These are phyloP conservation scores for Primulina eburnea DNA, from an alignment of 257 asterid species.

Conservation along the genomic window DNA sequence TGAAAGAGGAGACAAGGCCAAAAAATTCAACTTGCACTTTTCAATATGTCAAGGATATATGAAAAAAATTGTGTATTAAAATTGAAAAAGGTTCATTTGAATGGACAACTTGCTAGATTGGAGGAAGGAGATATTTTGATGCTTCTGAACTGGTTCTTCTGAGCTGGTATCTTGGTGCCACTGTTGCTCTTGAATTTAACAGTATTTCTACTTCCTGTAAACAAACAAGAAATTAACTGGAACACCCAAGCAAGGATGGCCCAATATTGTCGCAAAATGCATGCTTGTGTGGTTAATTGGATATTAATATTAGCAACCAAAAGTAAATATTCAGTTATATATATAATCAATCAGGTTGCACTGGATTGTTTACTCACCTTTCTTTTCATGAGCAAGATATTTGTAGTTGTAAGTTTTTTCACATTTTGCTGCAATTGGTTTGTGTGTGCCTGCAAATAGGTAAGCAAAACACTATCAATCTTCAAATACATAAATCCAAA, in stretches of 20 bases:
- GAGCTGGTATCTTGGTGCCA: conserved; percentile 32
- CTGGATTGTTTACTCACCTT: neutral
- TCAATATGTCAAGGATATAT: neutral
- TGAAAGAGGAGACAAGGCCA: neutral
- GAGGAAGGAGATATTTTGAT: neutral
- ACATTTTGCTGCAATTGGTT: neutral
- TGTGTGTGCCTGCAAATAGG: neutral
- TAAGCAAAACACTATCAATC: neutral
- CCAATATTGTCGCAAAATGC: no score
- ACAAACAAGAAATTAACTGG: neutral
- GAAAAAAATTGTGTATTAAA: neutral
- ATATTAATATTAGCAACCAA: no score
- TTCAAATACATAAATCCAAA: neutral
- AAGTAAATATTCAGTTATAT: no score
- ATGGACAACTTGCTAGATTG: neutral
- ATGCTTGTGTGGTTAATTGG: no score
- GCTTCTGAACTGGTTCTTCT: conserved; percentile 37
- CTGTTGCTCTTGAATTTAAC: conserved; percentile 23
- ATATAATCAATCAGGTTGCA: neutral
- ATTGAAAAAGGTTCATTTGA: neutral
- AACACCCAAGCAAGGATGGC: neutral
- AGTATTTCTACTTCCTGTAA: conserved; percentile 27
- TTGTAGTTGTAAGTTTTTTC: neutral
- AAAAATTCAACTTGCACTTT: no score
- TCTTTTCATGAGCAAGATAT: neutral